These are phyloP conservation scores for Schizophyllum commune DNA, from an alignment of 1,284 basidiomycete species.

Conservation along the genomic window DNA sequence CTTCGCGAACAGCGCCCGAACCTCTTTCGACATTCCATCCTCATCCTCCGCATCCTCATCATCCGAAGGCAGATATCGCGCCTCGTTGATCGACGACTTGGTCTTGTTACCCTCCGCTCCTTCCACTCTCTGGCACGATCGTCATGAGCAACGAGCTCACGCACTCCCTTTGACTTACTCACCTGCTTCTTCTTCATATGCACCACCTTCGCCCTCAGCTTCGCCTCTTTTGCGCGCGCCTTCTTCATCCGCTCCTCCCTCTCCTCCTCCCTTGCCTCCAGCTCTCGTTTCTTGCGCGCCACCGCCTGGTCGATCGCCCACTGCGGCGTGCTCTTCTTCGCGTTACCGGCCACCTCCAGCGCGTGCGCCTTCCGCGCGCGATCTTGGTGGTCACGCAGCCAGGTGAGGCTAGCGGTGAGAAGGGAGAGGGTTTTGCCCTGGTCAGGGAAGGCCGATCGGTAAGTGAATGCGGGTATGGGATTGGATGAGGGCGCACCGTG, in stretches of 20 bases:
- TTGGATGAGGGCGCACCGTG: slow-evolving; percentile 41
- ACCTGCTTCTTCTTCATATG: slow-evolving; percentile 45
- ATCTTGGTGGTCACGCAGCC: slow-evolving; percentile 66
- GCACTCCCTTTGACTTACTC: slow-evolving; percentile 14
- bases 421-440: slow-evolving; percentile 85
- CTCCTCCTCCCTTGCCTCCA: slow-evolving; percentile 60
- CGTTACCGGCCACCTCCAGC: slow-evolving; percentile 32
- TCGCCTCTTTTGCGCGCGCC: slow-evolving; percentile 24
- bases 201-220: neutral
- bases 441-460: neutral
- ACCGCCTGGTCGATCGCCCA: slow-evolving; percentile 81
- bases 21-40: slow-evolving; percentile 62
- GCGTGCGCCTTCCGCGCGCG: slow-evolving; percentile 55
- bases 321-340: slow-evolving; percentile 39
- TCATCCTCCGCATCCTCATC: slow-evolving; percentile 17
- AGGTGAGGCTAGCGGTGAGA: slow-evolving; percentile 72
- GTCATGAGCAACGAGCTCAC: too few species aligned
- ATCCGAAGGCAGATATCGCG: slow-evolving; percentile 57
- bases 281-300: slow-evolving; percentile 51
- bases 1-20: slow-evolving; percentile 78
- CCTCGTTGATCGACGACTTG: slow-evolving; percentile 17
- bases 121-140: neutral
- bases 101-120: slow-evolving; percentile 1
- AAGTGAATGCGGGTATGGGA: neutral
- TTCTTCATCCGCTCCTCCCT: slow-evolving; percentile 51